Evolutionary conservation across 163 green algal species (phyloP).

Genomic region (Chlorella variabilis): DNA sequence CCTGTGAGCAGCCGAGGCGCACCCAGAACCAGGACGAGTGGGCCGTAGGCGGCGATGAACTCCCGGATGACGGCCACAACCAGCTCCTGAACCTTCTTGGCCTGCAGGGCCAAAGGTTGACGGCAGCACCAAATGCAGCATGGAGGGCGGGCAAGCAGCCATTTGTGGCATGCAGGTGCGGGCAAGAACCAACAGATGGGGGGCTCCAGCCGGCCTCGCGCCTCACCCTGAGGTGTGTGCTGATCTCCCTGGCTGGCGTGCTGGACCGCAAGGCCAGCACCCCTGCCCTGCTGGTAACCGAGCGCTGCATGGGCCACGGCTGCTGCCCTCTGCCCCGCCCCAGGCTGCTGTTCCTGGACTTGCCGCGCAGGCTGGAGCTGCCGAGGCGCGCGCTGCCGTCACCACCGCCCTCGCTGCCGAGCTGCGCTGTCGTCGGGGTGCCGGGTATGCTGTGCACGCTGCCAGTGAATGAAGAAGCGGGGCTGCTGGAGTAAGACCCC

Average conservation of each 20-base stretch:
- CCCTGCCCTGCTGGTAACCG: not conserved
- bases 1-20: no score
- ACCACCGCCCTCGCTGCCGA: not conserved
- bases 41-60: constrained; percentile 66
- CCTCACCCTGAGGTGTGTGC: constrained; percentile 30
- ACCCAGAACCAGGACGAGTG: constrained; percentile 68
- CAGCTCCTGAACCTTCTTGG: constrained; percentile 59
- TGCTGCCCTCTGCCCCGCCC: not conserved
- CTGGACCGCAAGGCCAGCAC: constrained; percentile 1
- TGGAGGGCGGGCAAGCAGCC: not conserved
- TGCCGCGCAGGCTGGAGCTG: not conserved
- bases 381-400: not conserved
- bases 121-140: not conserved
- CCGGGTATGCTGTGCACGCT: constrained; percentile 8
- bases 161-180: not conserved
- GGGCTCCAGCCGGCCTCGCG: not conserved
- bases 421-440: not conserved
- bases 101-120: constrained; percentile 45
- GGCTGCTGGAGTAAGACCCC: not conserved
- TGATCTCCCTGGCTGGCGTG: constrained; percentile 15
- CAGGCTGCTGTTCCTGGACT: not conserved
- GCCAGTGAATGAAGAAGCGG: constrained; percentile 23
- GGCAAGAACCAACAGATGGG: no score
- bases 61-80: constrained; percentile 50
- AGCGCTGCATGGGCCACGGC: not conserved